Evolutionary conservation across 495 filamentous ascomycete genomes (phyloP).

Genomic region (Tuber brumale): DNA sequence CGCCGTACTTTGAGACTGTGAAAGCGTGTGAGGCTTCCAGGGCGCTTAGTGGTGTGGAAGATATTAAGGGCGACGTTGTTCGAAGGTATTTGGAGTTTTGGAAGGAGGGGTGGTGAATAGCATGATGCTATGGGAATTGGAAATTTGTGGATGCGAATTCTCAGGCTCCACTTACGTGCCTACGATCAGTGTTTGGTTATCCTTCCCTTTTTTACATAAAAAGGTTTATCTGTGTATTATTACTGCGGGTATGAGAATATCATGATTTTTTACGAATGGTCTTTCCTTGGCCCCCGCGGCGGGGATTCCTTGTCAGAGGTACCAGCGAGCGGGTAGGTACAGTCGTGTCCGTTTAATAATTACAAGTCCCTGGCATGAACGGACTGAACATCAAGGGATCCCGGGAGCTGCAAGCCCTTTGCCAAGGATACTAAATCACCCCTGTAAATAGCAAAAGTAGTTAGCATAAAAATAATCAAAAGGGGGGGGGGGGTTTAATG

Average conservation of each 20-base stretch:
- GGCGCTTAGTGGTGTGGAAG: constrained; percentile 11
- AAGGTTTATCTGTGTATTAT: neutral
- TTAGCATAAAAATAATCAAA: too few relatives aligned
- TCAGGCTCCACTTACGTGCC: neutral
- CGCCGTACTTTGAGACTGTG: constrained; percentile 31
- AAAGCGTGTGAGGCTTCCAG: constrained; percentile 18
- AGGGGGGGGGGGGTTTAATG: too few relatives aligned
- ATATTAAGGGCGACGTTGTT: constrained; percentile 15
- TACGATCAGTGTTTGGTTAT: neutral
- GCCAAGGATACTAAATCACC: too few relatives aligned
- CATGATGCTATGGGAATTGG: neutral
- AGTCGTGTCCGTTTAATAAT: too few relatives aligned
- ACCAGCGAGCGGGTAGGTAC: too few relatives aligned
- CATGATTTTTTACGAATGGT: too few relatives aligned
- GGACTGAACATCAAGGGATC: too few relatives aligned
- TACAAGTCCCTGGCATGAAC: too few relatives aligned
- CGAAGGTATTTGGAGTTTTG: constrained; percentile 32
- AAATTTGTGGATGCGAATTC: neutral
- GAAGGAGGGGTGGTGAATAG: constrained; percentile 24
- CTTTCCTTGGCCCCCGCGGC: too few relatives aligned
- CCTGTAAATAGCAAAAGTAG: too few relatives aligned
- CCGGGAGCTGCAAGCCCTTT: too few relatives aligned
- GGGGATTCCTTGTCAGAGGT: too few relatives aligned
- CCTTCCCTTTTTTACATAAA: neutral
- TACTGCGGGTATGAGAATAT: neutral